Evolutionary conservation across 2,329 filamentous ascomycete species (phyloP).

Genomic region (Ophiobolus disseminans): DNA sequence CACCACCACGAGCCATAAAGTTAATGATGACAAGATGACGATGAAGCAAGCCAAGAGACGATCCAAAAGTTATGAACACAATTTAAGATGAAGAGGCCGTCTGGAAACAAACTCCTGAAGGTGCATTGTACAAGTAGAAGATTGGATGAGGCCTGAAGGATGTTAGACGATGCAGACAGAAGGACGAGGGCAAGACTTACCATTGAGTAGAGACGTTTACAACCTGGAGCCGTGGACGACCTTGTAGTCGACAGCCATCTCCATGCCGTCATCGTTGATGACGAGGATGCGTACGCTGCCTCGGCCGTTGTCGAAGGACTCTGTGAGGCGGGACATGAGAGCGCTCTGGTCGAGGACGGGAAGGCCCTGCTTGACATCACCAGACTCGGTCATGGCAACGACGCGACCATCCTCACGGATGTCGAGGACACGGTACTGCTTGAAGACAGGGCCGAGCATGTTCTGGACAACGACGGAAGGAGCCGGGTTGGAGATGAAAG

Average conservation of each 20-base stretch:
- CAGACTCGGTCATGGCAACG: constrained; percentile 98
- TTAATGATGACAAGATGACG: neutral
- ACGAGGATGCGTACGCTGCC: constrained; percentile 95
- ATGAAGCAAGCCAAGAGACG: constrained; percentile 27
- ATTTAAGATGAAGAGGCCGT: constrained; percentile 40
- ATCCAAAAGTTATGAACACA: constrained; percentile 50
- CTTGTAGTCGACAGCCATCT: constrained; percentile 99
- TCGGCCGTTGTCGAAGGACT: constrained; percentile 88
- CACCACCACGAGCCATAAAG: constrained; percentile 12
- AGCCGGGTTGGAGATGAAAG: constrained; percentile 95
- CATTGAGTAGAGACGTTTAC: constrained; percentile 54
- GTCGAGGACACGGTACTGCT: constrained; percentile 99
- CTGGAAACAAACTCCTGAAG: constrained; percentile 43
- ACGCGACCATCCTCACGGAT: constrained; percentile 82
- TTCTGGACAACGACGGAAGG: constrained; percentile 98
- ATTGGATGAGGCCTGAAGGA: constrained; percentile 33
- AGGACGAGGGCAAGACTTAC: constrained; percentile 23
- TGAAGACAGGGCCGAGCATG: constrained; percentile 99
- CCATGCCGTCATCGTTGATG: constrained; percentile 88
- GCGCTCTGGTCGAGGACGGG: constrained; percentile 94
- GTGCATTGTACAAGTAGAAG: constrained; percentile 39
- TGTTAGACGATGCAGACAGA: constrained; percentile 19
- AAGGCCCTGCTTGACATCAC: constrained; percentile 96
- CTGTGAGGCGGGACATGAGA: constrained; percentile 80
- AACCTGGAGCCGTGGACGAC: constrained; percentile 81